Conservation (phyloP, 2,329 filamentous ascomycete genomes). For the Aspergillus chevalieri region DNA sequence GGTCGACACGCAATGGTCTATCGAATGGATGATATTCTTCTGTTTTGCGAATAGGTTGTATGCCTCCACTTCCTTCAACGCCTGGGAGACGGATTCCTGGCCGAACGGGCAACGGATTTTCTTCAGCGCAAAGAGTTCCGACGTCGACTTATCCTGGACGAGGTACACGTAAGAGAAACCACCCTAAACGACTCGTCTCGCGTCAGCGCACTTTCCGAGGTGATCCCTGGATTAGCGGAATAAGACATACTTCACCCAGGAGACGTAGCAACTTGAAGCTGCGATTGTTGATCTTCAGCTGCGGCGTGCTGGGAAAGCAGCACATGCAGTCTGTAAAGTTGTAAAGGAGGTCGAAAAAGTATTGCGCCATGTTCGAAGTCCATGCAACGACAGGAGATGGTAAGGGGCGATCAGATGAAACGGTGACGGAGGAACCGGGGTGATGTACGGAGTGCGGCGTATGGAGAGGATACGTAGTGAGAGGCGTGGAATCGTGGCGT, state of each 20-base stretch:
- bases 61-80: slow-evolving; percentile 94
- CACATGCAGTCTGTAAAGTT: slow-evolving; percentile 91
- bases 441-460: neutral
- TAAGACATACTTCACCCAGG: slow-evolving; percentile 70
- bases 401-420: neutral
- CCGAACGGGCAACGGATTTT: slow-evolving; percentile 99
- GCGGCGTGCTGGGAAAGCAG: slow-evolving; percentile 91
- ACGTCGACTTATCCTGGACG: slow-evolving; percentile 80
- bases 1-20: slow-evolving; percentile 75
- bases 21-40: slow-evolving; percentile 76
- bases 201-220: neutral
- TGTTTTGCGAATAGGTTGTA: slow-evolving; percentile 83
- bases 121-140: slow-evolving; percentile 87
- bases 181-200: slow-evolving; percentile 50
- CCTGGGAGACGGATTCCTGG: slow-evolving; percentile 88
- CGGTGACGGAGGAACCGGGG: neutral
- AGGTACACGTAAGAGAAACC: slow-evolving; percentile 99
- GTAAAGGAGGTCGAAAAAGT: slow-evolving; percentile 82
- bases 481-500: neutral
- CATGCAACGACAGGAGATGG: neutral
- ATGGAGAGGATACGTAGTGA: neutral
- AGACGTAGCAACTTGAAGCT: slow-evolving; percentile 94
- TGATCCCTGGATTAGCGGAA: neutral
- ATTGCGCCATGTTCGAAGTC: slow-evolving; percentile 60
- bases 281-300: slow-evolving; percentile 88